Evolutionary conservation across 2,329 filamentous ascomycete genomes (phyloP).

Genomic region (Exophiala sp.): DNA sequence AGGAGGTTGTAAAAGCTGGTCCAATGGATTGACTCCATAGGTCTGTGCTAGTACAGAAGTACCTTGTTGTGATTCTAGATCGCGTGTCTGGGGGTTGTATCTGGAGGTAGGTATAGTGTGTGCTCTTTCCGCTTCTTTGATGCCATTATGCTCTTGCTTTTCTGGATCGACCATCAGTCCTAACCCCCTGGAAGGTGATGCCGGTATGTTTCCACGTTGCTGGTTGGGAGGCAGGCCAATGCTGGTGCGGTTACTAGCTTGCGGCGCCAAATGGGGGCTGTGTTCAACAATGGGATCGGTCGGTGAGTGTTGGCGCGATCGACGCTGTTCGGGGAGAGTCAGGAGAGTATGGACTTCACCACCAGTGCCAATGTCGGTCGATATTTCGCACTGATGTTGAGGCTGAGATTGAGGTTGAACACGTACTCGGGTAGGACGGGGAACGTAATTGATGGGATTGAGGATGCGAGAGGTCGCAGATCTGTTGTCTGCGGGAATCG

Average conservation of each 20-base stretch:
- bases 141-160: slow-evolving; percentile 17
- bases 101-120: slow-evolving; percentile 16
- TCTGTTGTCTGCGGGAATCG: slow-evolving; percentile 19
- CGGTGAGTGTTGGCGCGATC: slow-evolving; percentile 50
- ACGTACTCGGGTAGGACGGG: slow-evolving; percentile 49
- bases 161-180: slow-evolving; percentile 22
- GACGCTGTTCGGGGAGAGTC: slow-evolving; percentile 55
- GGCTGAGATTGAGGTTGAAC: slow-evolving; percentile 33
- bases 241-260: slow-evolving; percentile 47
- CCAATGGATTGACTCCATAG: slow-evolving; percentile 26
- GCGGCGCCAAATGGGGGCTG: slow-evolving; percentile 30
- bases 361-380: slow-evolving; percentile 42
- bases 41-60: slow-evolving; percentile 23
- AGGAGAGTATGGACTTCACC: slow-evolving; percentile 51
- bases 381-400: slow-evolving; percentile 19
- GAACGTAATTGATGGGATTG: slow-evolving; percentile 61
- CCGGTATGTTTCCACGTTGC: slow-evolving; percentile 35
- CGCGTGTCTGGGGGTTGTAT: slow-evolving; percentile 17
- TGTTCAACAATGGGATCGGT: slow-evolving; percentile 48
- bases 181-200: slow-evolving; percentile 1
- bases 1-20: slow-evolving; percentile 29
- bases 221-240: slow-evolving; percentile 49
- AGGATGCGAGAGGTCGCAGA: slow-evolving; percentile 53
- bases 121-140: slow-evolving; percentile 16
- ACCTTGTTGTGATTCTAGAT: slow-evolving; percentile 14